Conservation (phyloP, 768 basidiomycete genomes). For the Porphyrellus cyaneotinctus region DNA sequence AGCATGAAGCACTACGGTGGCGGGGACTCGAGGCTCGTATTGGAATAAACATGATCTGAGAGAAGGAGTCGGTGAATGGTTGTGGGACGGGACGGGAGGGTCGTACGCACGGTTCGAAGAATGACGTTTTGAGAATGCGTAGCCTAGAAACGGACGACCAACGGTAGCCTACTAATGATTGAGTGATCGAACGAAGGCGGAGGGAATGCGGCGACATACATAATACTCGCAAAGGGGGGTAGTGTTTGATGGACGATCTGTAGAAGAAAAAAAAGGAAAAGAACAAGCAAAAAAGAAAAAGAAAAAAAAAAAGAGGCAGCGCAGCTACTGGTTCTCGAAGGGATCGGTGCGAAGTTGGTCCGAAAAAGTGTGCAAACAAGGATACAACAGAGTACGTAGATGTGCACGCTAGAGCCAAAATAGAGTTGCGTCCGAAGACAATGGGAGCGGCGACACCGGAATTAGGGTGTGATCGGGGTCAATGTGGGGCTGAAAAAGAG, state of each 20-base stretch:
- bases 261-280: neutral
- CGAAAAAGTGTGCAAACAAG: conserved; percentile 14
- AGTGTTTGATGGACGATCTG: conserved; percentile 5
- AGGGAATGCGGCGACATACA: conserved; percentile 16
- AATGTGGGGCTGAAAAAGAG: conserved; percentile 4
- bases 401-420: conserved; percentile 10
- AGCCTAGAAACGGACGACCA: conserved; percentile 16
- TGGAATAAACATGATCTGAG: conserved; percentile 18
- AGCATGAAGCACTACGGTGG: conserved; percentile 17
- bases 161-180: conserved; percentile 16
- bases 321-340: neutral
- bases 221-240: conserved; percentile 8
- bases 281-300: neutral
- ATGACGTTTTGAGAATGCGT: neutral
- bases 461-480: conserved; percentile 13
- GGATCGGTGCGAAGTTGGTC: neutral
- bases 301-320: neutral
- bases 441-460: neutral
- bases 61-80: neutral
- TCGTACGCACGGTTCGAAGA: neutral
- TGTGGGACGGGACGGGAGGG: neutral
- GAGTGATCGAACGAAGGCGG: neutral
- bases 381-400: conserved; percentile 16
- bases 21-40: neutral
- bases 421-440: conserved; percentile 16